phyloP scores from a whole-genome alignment of 2,329 filamentous ascomycete genomes.

The Xylariaceae sp. region DNA sequence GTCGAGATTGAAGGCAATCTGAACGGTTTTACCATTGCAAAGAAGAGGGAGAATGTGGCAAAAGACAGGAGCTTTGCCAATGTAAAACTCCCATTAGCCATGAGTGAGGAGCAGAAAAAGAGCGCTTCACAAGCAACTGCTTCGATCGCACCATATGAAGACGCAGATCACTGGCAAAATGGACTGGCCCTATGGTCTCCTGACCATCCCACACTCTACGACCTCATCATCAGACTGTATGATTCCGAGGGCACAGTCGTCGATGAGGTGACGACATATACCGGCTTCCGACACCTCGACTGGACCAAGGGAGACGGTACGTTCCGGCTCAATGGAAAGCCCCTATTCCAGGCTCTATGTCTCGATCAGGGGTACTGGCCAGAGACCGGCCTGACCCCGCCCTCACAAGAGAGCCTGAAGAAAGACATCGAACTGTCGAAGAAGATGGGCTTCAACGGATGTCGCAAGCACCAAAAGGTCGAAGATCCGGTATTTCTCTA shows the following conservation, averaged over 20 bases:
- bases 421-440: conserved; percentile 51
- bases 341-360: conserved; percentile 55
- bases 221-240: conserved; percentile 47
- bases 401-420: conserved; percentile 40
- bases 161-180: conserved; percentile 42
- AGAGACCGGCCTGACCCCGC: conserved; percentile 54
- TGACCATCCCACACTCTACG: conserved; percentile 52
- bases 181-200: conserved; percentile 59
- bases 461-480: conserved; percentile 60
- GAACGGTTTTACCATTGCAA: conserved; percentile 42
- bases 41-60: conserved; percentile 38
- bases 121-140: conserved; percentile 35
- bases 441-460: conserved; percentile 59
- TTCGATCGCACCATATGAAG: conserved; percentile 31
- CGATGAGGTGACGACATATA: conserved; percentile 54
- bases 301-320: conserved; percentile 55
- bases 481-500: conserved; percentile 57
- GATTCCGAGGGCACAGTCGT: conserved; percentile 37
- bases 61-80: conserved; percentile 44
- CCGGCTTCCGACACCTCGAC: conserved; percentile 54
- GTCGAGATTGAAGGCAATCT: conserved; percentile 52
- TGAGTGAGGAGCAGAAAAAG: conserved; percentile 37
- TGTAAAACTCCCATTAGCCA: conserved; percentile 44
- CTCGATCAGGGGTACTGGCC: conserved; percentile 63
- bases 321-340: conserved; percentile 53